Conservation (phyloP, 495 filamentous ascomycete species). For the Hyaloscypha variabilis region DNA sequence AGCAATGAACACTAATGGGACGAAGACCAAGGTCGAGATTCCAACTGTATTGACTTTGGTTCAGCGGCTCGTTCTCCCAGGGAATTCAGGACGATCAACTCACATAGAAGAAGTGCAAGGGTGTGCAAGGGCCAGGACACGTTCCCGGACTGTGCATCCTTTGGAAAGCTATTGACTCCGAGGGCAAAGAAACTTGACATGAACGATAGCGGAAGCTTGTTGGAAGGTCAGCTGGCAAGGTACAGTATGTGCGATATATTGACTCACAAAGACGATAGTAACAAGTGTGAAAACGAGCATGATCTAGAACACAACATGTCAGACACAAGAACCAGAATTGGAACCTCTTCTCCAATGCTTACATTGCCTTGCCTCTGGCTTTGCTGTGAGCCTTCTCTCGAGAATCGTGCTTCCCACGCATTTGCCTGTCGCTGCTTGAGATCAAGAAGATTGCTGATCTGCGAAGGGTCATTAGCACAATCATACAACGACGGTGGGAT, state of each 20-base stretch:
- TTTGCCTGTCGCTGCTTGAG: conserved; percentile 2
- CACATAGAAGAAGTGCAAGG: background rate
- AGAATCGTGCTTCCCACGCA: conserved; percentile 4
- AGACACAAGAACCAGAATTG: background rate
- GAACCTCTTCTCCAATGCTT: background rate
- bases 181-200: conserved; percentile 2
- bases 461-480: background rate
- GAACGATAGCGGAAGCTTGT: conserved; percentile 1
- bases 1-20: background rate
- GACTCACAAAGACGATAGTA: conserved; percentile 1
- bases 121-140: background rate
- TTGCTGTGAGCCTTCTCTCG: background rate
- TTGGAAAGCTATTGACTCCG: background rate
- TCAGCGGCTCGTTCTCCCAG: background rate
- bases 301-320: background rate
- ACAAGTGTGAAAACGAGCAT: conserved; percentile 5
- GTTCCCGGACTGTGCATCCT: background rate
- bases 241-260: background rate
- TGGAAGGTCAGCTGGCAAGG: background rate
- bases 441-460: background rate
- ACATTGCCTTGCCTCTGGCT: background rate
- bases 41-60: background rate
- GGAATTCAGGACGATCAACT: background rate
- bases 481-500: background rate
- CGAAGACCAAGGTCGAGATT: background rate